Base-by-base conservation (phyloP, 805 yeast genomes). In the Torulaspora franciscae region DNA sequence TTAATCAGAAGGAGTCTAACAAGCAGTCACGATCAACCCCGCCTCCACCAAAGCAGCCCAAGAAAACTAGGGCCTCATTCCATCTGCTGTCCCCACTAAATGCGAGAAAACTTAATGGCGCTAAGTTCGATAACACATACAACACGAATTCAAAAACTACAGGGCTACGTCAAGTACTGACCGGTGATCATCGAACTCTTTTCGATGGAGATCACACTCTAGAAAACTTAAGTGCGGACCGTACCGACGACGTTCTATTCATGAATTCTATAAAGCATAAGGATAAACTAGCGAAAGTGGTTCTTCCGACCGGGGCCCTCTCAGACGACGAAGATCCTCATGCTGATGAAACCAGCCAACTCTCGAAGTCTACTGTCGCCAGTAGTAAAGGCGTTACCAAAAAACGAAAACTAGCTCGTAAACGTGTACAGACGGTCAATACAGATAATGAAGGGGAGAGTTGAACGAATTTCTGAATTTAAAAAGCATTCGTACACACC, bases 11-110 rank as follows among this genome's bases (percentile, higher is more conserved):
- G 35, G 43, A 27, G 2, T 26, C 35, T 15, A 17, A 26, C 15
- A 39, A 32, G 15, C 17, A 25, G 3, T 27, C 38, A 4, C 14
- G 25, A 13, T 23, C 25, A 10, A 42, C 45, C 4, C 40, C 40
- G 4, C 43, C 43, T 10, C 41, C 40, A 7, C 30, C 43, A 10
- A 29, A 46, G 33, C 24, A 42, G 8, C 23, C 24, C n/a, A 40
- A 33, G 25, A 26, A 40, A 19, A 44, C 52, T 6, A 40, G 34
- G 14, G 43, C 39, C n/a, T 41, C 40, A n/a, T 50, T 51, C 29
- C 66, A 59, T 47, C 37, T 61, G 11, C 32, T 60, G 27, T 58
- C 61, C 2, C 64, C 64, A 2, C 43, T 59, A 14, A 46, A 42
- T 5, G 46, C 49, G 15, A 43, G 49, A 46, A 30, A 47, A 45